Conservation (phyloP, 2,329 filamentous ascomycete species). For the Pseudogymnoascus sp. region DNA sequence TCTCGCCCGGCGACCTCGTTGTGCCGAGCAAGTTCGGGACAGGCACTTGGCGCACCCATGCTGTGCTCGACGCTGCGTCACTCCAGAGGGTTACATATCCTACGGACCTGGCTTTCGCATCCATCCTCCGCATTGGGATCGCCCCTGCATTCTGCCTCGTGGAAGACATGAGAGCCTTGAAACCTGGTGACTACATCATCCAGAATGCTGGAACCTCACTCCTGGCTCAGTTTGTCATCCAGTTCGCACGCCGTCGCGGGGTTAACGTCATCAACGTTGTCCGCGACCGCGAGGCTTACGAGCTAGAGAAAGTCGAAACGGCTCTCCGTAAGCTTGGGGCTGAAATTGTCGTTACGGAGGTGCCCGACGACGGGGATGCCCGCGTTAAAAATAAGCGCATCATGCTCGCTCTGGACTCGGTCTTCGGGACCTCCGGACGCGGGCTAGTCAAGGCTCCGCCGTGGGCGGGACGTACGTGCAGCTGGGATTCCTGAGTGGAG, state of each 20-base stretch:
- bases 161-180: conserved; percentile 19
- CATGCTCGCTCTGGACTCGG: conserved; percentile 18
- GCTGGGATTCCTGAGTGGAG: conserved; percentile 17
- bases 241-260: conserved; percentile 20
- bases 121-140: conserved; percentile 18
- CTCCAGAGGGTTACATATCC: conserved; percentile 13
- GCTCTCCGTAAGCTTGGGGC: not conserved
- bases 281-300: conserved; percentile 16
- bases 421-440: conserved; percentile 17
- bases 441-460: conserved; percentile 14
- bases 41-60: conserved; percentile 23
- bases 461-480: conserved; percentile 19
- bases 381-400: conserved; percentile 12
- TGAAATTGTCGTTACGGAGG: conserved; percentile 17
- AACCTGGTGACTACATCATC: conserved; percentile 23
- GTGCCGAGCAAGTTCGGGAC: conserved; percentile 2
- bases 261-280: conserved; percentile 17
- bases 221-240: conserved; percentile 21
- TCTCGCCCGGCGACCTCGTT: conserved; percentile 22
- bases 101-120: conserved; percentile 15
- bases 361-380: conserved; percentile 11
- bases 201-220: conserved; percentile 20
- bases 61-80: conserved; percentile 16
- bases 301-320: not conserved
- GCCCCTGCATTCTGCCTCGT: conserved; percentile 23